Conservation (phyloP, 2,329 filamentous ascomycete species). For the Cordyceps fumosorosea region DNA sequence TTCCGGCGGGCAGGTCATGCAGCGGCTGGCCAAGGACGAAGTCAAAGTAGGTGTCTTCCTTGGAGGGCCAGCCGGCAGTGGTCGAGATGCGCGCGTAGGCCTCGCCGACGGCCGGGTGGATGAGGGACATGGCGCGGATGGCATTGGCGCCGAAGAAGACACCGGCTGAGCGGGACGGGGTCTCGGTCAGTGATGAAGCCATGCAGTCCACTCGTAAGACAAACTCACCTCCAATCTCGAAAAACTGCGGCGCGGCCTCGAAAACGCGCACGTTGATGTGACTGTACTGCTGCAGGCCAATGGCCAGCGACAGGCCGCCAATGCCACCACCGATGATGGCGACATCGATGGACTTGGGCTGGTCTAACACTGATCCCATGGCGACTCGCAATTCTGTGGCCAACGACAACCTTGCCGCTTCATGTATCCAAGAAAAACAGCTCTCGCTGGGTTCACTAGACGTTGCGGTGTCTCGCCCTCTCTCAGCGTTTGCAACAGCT, state of each 20-base stretch:
- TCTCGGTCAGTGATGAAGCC: background rate
- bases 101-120: slow-evolving; percentile 27
- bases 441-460: no score
- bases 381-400: background rate
- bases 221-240: slow-evolving; percentile 6
- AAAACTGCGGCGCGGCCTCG: slow-evolving; percentile 11
- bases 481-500: background rate
- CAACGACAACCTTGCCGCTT: background rate
- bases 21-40: slow-evolving; percentile 14
- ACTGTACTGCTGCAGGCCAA: slow-evolving; percentile 32
- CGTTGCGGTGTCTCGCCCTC: no score
- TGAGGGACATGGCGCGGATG: slow-evolving; percentile 32
- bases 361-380: background rate
- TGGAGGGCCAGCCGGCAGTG: slow-evolving; percentile 21
- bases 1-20: background rate
- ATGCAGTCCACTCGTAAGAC: background rate
- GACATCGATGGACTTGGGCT: slow-evolving; percentile 17
- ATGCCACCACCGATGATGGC: slow-evolving; percentile 44
- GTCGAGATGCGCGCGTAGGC: slow-evolving; percentile 24
- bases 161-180: slow-evolving; percentile 27
- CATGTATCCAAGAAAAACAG: no score
- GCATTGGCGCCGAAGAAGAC: slow-evolving; percentile 41
- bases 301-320: slow-evolving; percentile 37
- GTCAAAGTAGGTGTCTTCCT: slow-evolving; percentile 19
- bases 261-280: slow-evolving; percentile 26